Percentiles rank a stretch among this genome's conserved stretches.
Conservation (phyloP, 192 early-diverging fungal species). For the Oehlia diaphana region DNA sequence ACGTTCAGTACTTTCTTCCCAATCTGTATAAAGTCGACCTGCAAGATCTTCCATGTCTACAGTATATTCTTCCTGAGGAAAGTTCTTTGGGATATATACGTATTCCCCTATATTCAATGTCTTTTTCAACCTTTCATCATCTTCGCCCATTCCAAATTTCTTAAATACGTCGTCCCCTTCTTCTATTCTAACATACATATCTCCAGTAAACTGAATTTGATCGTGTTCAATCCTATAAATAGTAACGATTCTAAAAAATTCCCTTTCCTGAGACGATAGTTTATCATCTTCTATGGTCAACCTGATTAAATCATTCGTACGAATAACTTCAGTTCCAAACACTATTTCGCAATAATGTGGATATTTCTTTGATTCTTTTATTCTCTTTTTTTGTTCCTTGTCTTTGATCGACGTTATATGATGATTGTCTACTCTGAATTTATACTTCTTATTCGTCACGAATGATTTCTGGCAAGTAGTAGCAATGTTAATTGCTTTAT, state of each 20-base stretch:
- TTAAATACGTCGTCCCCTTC: not conserved
- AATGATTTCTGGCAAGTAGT: not conserved
- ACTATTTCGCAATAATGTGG: not conserved
- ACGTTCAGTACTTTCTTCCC: not conserved
- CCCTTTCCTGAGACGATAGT: not conserved
- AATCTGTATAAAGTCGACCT: not conserved
- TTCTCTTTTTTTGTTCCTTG: not conserved
- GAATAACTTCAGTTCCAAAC: not conserved
- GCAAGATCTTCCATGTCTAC: not conserved
- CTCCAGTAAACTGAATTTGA: not conserved
- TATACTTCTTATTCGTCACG: not conserved
- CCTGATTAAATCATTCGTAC: not conserved
- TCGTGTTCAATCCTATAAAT: not conserved
- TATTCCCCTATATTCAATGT: not conserved
- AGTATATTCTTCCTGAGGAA: not conserved
- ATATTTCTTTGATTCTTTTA: not conserved
- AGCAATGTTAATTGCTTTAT: not conserved
- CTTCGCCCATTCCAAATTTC: not conserved
- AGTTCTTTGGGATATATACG: not conserved
- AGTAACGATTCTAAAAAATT: not conserved
- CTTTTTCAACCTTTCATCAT: not conserved
- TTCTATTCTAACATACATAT: not conserved
- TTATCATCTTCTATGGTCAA: not conserved
- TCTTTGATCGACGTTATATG: not conserved
- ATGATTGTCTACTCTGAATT: not conserved